Evolutionary conservation across 768 basidiomycete genomes (phyloP), one percentile per base, ranked within the genome.

Genomic region (Pisolithus microcarpus): DNA sequence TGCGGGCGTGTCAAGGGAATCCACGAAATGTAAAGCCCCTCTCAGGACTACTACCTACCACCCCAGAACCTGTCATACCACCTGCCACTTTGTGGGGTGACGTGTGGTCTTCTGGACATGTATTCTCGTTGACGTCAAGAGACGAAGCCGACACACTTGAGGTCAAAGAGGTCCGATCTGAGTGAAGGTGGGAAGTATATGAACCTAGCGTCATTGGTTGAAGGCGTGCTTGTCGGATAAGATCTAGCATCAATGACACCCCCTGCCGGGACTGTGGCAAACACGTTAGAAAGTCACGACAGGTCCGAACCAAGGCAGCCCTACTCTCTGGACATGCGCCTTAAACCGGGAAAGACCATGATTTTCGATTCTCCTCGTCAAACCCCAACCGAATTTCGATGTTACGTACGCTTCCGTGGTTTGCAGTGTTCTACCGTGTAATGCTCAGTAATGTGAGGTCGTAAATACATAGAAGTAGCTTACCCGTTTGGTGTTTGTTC

Each of bases 361-460:
- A 50, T 72, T 87, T 68, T 96, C 93, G 43, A 95, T 92, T 52
- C 80, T 74, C 66, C 82, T 89, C 4, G 91, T 88, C 38, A 94
- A 77, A 23, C 89, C 87, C 83, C 92, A 94, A 9, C 93, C 93
- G 58, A 95, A 87, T 43, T 84, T 80, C 46, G 92, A 95, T n/a
- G 85, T 73, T 51, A 95, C 82, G 54, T 87, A 75, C 4, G 89
- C 93, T 56, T 93, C 90, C 3, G 90, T 94, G 16, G 79, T 82
- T 66, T 95, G 93, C 46, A 86, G 51, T 2, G 90, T 92, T 79
- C 82, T 81, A 43, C 87, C 90, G 51, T 53, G 43, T 42, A 42
- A 53, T 52, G 30, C 53, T 46, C 28, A 44, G 1, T 46, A 34
- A 30, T n/a, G 11, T 13, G 3, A 5, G 37, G n/a, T 23, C 10